These are phyloP conservation scores for Acanthochlamys bracteata DNA, from an alignment of 106 monocot genomes.

Conservation along the genomic window DNA sequence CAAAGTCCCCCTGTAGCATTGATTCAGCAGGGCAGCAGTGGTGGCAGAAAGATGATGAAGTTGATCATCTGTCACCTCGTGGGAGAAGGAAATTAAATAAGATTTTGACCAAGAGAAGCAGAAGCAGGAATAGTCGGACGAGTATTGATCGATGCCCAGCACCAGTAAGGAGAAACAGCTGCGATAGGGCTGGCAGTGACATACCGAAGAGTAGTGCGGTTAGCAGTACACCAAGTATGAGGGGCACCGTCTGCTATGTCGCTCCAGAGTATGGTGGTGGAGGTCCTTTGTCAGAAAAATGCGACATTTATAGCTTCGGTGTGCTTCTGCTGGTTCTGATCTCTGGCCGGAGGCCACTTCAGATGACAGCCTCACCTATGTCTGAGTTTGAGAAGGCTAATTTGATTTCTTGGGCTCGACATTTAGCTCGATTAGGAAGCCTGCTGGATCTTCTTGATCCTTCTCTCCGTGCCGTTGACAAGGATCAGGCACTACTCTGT, in stretches of 20 bases:
- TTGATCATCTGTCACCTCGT: constrained; percentile 3
- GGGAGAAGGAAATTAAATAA: constrained; percentile 23
- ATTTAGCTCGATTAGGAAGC: constrained; percentile 55
- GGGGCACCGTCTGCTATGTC: constrained; percentile 89
- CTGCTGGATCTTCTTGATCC: constrained; percentile 76
- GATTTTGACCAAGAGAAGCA: constrained; percentile 42
- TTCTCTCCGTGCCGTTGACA: constrained; percentile 36
- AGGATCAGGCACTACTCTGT: constrained; percentile 73
- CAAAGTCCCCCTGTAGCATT: constrained; percentile 18
- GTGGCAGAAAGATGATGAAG: constrained; percentile 60
- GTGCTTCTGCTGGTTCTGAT: constrained; percentile 80
- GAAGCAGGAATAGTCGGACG: constrained; percentile 27
- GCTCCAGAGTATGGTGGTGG: constrained; percentile 82
- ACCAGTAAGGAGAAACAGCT: constrained; percentile 30
- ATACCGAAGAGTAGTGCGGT: constrained; percentile 68
- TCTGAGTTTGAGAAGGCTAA: constrained; percentile 90
- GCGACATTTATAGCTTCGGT: constrained; percentile 95
- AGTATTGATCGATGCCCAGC: constrained; percentile 41
- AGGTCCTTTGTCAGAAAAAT: constrained; percentile 73
- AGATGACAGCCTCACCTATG: constrained; percentile 80
- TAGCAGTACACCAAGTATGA: constrained; percentile 96
- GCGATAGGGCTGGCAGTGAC: constrained; percentile 47
- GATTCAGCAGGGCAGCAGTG: constrained; percentile 28
- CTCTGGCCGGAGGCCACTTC: constrained; percentile 83
- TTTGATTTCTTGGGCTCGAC: constrained; percentile 85